Conservation (phyloP, 192 early-diverging fungal species). For the Coemansia sp. region DNA sequence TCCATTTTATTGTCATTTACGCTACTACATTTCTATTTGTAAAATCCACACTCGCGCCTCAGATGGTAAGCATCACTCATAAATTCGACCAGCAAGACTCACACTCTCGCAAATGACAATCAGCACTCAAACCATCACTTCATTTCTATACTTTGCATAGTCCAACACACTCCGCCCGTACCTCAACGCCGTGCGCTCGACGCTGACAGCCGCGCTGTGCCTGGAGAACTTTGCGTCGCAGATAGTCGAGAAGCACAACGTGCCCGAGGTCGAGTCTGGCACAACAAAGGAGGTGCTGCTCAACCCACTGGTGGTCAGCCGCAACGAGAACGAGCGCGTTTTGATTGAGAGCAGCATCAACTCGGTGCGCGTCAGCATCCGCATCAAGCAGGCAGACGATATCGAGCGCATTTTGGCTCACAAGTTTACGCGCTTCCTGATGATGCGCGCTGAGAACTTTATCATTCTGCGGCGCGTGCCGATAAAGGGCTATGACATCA, state of each 20-base stretch:
- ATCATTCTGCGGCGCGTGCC: slow-evolving; percentile 89
- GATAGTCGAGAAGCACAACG: slow-evolving; percentile 96
- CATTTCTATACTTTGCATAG: slow-evolving; percentile 49
- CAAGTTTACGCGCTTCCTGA: slow-evolving; percentile 98
- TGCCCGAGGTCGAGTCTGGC: slow-evolving; percentile 91
- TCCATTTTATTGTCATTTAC: background rate
- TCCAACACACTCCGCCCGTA: slow-evolving; percentile 97
- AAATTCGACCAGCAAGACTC: background rate
- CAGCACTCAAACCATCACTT: background rate
- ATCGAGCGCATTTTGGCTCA: slow-evolving; percentile 92
- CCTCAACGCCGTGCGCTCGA: slow-evolving; percentile 88
- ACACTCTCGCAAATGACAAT: no score
- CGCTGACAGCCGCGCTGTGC: slow-evolving; percentile 91
- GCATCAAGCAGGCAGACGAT: slow-evolving; percentile 98
- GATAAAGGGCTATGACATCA: slow-evolving; percentile 95
- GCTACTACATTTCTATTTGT: background rate
- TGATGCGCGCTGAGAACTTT: slow-evolving; percentile 96
- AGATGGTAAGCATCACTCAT: slow-evolving; percentile 2
- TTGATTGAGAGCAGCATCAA: slow-evolving; percentile 91
- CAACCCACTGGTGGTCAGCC: slow-evolving; percentile 80
- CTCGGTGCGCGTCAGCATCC: slow-evolving; percentile 90
- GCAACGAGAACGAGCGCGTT: slow-evolving; percentile 93
- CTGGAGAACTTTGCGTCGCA: slow-evolving; percentile 98
- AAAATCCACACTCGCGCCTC: background rate
- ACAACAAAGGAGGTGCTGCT: slow-evolving; percentile 80